Percentiles rank a stretch among this genome's conserved stretches.
These are phyloP conservation scores for Oryza coarctata DNA, from an alignment of 176 grass and related monocot species.

Conservation along the genomic window DNA sequence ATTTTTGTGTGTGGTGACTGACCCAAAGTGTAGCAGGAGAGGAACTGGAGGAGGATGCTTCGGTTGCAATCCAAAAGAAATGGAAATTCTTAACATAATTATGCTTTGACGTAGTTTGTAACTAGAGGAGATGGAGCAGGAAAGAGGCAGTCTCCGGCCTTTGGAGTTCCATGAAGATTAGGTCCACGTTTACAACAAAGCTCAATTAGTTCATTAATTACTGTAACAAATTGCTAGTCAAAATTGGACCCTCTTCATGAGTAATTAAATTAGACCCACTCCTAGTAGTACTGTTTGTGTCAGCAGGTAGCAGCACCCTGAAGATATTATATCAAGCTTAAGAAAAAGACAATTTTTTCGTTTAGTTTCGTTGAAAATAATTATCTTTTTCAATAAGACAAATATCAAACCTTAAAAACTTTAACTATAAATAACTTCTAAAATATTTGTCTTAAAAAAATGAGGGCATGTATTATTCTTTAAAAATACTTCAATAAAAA, in stretches of 20 bases:
- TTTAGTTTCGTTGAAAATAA: too few species aligned
- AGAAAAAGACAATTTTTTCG: not conserved
- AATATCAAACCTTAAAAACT: too few species aligned
- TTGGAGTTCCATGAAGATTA: not conserved
- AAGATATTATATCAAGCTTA: not conserved
- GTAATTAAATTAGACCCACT: not conserved
- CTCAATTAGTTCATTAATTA: not conserved
- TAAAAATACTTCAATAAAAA: too few species aligned
- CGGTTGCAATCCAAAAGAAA: conserved; percentile 18
- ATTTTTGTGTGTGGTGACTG: not conserved
- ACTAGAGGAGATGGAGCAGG: not conserved
- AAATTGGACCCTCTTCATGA: not conserved
- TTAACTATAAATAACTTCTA: too few species aligned
- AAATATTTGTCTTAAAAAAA: too few species aligned
- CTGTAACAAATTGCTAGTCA: conserved; percentile 28
- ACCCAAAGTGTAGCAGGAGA: not conserved
- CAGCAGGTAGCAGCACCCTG: not conserved
- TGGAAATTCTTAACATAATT: not conserved
- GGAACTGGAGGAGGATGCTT: conserved; percentile 24
- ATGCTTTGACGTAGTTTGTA: not conserved
- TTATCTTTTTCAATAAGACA: too few species aligned
- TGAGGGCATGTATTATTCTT: too few species aligned
- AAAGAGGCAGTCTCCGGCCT: not conserved
- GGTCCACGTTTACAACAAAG: conserved; percentile 53
- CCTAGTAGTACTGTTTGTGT: not conserved